Conservation (phyloP, 2,329 filamentous ascomycete species). For the Aspergillus ustus region DNA sequence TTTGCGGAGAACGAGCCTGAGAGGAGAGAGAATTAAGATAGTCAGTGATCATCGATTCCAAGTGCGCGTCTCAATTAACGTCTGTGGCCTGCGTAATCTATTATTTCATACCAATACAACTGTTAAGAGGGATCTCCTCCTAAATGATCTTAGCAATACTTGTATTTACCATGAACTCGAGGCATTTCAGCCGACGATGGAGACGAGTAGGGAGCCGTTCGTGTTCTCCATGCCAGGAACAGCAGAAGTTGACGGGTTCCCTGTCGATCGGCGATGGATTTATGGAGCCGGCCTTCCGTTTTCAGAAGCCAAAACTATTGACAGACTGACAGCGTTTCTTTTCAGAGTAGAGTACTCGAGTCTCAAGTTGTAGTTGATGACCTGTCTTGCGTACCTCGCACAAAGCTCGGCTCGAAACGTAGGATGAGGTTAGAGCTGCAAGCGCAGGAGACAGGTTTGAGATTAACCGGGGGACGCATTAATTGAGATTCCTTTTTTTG, state of each 20-base stretch:
- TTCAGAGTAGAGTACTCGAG: background rate
- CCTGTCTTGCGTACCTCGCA: background rate
- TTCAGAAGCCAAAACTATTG: background rate
- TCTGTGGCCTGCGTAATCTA: constrained; percentile 1
- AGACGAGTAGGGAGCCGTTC: background rate
- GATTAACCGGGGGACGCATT: background rate
- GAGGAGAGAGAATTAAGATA: constrained; percentile 8
- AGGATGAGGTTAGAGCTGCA: background rate
- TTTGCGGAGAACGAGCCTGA: background rate
- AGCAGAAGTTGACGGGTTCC: constrained; percentile 1
- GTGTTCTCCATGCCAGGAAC: background rate
- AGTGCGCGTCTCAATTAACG: constrained; percentile 10
- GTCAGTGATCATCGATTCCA: constrained; percentile 8
- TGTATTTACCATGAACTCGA: constrained; percentile 1
- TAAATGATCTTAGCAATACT: background rate
- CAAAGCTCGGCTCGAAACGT: background rate
- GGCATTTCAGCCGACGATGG: background rate
- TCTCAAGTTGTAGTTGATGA: background rate
- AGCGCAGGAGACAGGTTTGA: background rate
- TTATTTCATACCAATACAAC: constrained; percentile 8
- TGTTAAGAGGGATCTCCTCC: background rate
- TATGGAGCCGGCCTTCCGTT: background rate
- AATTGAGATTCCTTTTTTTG: background rate
- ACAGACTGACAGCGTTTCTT: background rate
- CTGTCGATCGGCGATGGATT: constrained; percentile 5